Evolutionary conservation across 805 yeast genomes (phyloP), one percentile per base, ranked within the genome.

Genomic region (Candida incommunis): DNA sequence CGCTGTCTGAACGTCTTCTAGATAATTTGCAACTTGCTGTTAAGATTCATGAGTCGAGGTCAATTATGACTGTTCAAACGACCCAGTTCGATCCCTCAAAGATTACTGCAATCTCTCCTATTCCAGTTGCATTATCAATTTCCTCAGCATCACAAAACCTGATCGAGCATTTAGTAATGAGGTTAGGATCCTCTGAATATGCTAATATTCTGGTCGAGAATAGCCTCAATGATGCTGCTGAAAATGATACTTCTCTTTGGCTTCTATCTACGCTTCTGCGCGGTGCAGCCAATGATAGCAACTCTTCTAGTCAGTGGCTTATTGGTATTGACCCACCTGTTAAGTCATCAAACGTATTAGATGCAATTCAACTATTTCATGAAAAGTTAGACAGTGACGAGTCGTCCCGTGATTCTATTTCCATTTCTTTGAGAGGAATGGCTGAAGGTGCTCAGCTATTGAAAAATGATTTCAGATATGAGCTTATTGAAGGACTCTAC

Each of bases 401-500:
- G 15, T 16, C 46, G 22, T 42, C 46, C n/a, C 24, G 40, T 9
- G 47, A 41, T 23, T 45, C 49, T 15, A 34, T 48, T 23, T 50
- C 48, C 40, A 41, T 46, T 22, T 46, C 55, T 23, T 46, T 61
- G 27, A 47, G 52, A 22, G 54, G 54, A 7, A 16, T 54, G 20
- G 31, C 57, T 15, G 41, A 47, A 1, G 46, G 50, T 16, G 50
- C 58, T 1, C 43, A 45, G 11, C 42, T 22, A 26, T 58, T 48
- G 65, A 65, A 1, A 25, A 44, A 51, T 1, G 70, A 64, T 1
- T 76, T 78, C 53, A 54, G 70, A 35, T 66, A 67, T 16, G 82
- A 81, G 46, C 60, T 90, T 25, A 74, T 84, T 49, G 94, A 85
- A 49, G 69, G 72, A 46, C 58, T 92, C 4, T 84, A 77, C 52